Conservation (phyloP, 164 flowering plant genomes). For the Sedum album region DNA sequence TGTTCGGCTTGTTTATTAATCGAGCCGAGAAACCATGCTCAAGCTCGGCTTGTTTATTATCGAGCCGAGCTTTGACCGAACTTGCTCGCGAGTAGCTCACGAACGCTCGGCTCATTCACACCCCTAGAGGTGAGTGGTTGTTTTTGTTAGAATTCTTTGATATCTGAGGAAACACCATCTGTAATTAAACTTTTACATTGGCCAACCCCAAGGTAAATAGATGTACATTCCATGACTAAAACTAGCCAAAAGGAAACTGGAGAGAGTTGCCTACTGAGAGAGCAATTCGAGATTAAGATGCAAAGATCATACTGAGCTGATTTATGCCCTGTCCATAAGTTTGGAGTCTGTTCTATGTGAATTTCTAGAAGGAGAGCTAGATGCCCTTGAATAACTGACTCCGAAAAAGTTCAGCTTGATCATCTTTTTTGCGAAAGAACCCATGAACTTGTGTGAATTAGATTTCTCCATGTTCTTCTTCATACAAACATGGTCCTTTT, state of each 20-base stretch:
- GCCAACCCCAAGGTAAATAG: background rate
- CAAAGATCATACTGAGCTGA: constrained; percentile 20
- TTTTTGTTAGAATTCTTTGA: background rate
- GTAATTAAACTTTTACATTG: background rate
- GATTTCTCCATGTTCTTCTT: constrained; percentile 74
- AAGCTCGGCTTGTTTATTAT: too few relatives aligned
- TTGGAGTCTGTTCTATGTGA: constrained; percentile 65
- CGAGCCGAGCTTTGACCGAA: too few relatives aligned
- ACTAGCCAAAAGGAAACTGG: constrained; percentile 1
- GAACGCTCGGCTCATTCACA: too few relatives aligned
- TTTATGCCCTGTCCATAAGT: constrained; percentile 43
- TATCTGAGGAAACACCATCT: background rate
- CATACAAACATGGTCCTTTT: constrained; percentile 90
- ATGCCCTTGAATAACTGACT: constrained; percentile 66
- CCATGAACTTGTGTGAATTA: constrained; percentile 57
- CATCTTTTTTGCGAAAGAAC: constrained; percentile 65
- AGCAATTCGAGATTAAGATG: background rate
- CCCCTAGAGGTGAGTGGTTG: too few relatives aligned
- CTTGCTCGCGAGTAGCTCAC: too few relatives aligned
- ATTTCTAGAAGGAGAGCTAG: constrained; percentile 71
- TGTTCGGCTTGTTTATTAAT: too few relatives aligned
- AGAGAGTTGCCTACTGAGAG: background rate
- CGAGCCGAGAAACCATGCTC: too few relatives aligned
- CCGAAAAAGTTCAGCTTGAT: constrained; percentile 58
- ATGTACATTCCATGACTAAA: background rate